phyloP scores from a whole-genome alignment of 1,139 yeast genomes.

The Kodamaea alishanica region DNA sequence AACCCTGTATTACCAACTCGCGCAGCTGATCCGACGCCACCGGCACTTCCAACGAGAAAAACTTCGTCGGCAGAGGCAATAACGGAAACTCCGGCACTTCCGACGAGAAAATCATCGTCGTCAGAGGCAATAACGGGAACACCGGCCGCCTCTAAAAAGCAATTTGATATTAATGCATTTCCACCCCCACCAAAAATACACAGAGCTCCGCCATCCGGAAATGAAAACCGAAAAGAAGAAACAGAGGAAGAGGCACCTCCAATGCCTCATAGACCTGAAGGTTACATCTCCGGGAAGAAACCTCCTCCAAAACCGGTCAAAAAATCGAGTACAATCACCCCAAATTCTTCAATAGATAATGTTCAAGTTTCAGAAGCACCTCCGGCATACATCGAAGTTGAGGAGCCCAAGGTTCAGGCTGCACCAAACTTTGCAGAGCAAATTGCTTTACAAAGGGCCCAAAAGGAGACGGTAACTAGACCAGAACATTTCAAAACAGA shows the following conservation, averaged over 20 bases:
- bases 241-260: background rate
- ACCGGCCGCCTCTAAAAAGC: background rate
- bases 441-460: conserved; percentile 14
- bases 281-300: conserved; percentile 17
- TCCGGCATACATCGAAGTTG: conserved; percentile 24
- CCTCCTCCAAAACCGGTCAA: conserved; percentile 43
- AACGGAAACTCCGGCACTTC: conserved; percentile 1
- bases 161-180: conserved; percentile 1
- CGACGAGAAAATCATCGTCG: background rate
- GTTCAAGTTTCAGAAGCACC: conserved; percentile 10
- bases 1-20: conserved; percentile 4
- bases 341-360: conserved; percentile 8
- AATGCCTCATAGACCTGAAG: background rate
- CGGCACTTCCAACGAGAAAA: background rate
- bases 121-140: background rate
- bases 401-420: background rate
- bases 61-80: background rate
- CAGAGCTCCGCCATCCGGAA: conserved; percentile 5
- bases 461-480: conserved; percentile 1
- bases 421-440: conserved; percentile 25
- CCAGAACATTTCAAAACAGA: conserved; percentile 4
- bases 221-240: background rate
- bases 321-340: conserved; percentile 16
- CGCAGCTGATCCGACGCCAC: conserved; percentile 5
- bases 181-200: conserved; percentile 10